Percentiles rank a stretch among this genome's conserved stretches.
Conservation (phyloP, 176 grass and related monocot species). For the Canna indica region DNA sequence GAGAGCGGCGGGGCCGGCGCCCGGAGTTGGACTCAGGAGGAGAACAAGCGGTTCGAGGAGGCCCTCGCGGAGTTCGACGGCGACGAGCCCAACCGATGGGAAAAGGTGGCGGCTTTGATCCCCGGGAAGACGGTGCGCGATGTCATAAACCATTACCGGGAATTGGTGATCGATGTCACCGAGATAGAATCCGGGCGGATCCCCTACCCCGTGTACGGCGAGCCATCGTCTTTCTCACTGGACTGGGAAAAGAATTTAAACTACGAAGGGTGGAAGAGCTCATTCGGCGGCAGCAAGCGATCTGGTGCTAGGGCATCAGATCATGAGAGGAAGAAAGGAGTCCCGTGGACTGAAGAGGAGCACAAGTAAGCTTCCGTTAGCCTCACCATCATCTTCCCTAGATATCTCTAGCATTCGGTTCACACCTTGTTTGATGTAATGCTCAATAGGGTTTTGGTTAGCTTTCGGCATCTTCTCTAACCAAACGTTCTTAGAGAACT, state of each 20-base stretch:
- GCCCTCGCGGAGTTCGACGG: constrained; percentile 54
- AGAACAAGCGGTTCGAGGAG: constrained; percentile 86
- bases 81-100: constrained; percentile 43
- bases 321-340: constrained; percentile 91
- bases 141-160: constrained; percentile 51
- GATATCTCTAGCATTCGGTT: too few species aligned
- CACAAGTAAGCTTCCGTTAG: constrained; percentile 42
- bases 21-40: constrained; percentile 44
- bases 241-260: constrained; percentile 34
- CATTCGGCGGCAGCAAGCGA: constrained; percentile 33
- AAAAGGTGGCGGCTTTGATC: constrained; percentile 48
- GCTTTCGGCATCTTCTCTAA: too few species aligned
- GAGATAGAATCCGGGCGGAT: constrained; percentile 60
- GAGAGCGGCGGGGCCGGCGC: neutral
- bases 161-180: constrained; percentile 56
- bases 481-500: too few species aligned
- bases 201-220: constrained; percentile 26
- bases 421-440: neutral
- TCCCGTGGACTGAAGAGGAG: constrained; percentile 96
- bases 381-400: neutral
- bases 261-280: constrained; percentile 29
- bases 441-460: neutral
- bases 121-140: constrained; percentile 57
- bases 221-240: constrained; percentile 37
- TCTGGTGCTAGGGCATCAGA: constrained; percentile 37